phyloP scores from a whole-genome alignment of 2,329 filamentous ascomycete genomes.

The Trichoderma sp. region DNA sequence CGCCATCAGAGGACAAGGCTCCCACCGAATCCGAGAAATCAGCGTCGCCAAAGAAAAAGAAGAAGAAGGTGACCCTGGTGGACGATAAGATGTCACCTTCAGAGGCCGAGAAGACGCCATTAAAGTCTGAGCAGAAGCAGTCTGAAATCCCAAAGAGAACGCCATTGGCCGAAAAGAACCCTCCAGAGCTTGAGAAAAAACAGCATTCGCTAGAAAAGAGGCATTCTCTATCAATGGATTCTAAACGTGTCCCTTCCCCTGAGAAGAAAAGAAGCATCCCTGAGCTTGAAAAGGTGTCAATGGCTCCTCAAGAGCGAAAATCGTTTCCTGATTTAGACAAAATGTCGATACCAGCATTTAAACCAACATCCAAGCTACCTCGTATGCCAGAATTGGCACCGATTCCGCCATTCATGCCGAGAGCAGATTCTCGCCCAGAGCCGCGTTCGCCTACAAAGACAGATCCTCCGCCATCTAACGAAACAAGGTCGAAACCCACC shows the following conservation, averaged over 20 bases:
- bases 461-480: conserved; percentile 25
- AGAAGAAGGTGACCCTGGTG: conserved; percentile 4
- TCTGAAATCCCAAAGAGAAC: background rate
- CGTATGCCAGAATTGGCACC: conserved; percentile 25
- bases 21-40: conserved; percentile 33
- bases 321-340: background rate
- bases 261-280: conserved; percentile 11
- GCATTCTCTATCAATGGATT: background rate
- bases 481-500: conserved; percentile 15
- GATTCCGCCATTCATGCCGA: conserved; percentile 33
- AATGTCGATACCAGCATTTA: background rate
- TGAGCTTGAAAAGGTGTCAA: conserved; percentile 7
- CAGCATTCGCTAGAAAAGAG: conserved; percentile 5
- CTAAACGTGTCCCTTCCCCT: background rate
- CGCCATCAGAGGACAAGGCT: conserved; percentile 31
- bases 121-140: conserved; percentile 11
- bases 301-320: background rate
- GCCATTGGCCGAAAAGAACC: conserved; percentile 1
- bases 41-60: conserved; percentile 29
- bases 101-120: conserved; percentile 16
- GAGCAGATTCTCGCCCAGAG: conserved; percentile 35
- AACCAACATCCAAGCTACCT: conserved; percentile 29
- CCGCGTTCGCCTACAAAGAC: conserved; percentile 29
- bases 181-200: conserved; percentile 12
- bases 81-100: conserved; percentile 8